These are phyloP conservation scores for Trichoderma asperelloides DNA, from an alignment of 495 filamentous ascomycete species.

Conservation along the genomic window DNA sequence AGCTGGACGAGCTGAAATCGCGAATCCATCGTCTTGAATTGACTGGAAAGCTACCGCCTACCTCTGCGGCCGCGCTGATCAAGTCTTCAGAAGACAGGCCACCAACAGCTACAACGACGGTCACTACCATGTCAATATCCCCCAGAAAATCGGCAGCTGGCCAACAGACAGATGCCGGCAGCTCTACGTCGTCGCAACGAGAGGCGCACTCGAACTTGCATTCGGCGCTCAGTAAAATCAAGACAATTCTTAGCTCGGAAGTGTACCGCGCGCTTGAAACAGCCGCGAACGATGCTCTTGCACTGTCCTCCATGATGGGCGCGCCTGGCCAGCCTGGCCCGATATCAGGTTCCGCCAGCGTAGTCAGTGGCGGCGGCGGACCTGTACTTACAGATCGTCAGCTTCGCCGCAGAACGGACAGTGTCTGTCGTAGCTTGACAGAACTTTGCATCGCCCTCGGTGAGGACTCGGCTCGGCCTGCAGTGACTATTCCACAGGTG, in stretches of 20 bases:
- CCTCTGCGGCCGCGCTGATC: constrained; percentile 69
- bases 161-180: constrained; percentile 22
- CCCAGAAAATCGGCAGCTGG: constrained; percentile 51
- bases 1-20: constrained; percentile 91
- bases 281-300: constrained; percentile 71
- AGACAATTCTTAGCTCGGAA: constrained; percentile 53
- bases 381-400: constrained; percentile 62
- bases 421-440: constrained; percentile 83
- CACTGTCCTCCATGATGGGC: constrained; percentile 65
- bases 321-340: constrained; percentile 50
- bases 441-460: constrained; percentile 84
- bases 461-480: constrained; percentile 32
- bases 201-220: constrained; percentile 71
- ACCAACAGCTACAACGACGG: constrained; percentile 84
- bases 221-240: constrained; percentile 70
- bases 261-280: constrained; percentile 75
- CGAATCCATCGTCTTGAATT: constrained; percentile 87
- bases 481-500: constrained; percentile 17
- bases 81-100: constrained; percentile 71
- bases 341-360: constrained; percentile 51
- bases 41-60: constrained; percentile 76
- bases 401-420: constrained; percentile 82
- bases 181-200: constrained; percentile 20
- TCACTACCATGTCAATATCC: constrained; percentile 83
- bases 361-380: constrained; percentile 43